These are phyloP conservation scores for Amauroascus niger DNA, from an alignment of 2,329 filamentous ascomycete species.

Conservation along the genomic window DNA sequence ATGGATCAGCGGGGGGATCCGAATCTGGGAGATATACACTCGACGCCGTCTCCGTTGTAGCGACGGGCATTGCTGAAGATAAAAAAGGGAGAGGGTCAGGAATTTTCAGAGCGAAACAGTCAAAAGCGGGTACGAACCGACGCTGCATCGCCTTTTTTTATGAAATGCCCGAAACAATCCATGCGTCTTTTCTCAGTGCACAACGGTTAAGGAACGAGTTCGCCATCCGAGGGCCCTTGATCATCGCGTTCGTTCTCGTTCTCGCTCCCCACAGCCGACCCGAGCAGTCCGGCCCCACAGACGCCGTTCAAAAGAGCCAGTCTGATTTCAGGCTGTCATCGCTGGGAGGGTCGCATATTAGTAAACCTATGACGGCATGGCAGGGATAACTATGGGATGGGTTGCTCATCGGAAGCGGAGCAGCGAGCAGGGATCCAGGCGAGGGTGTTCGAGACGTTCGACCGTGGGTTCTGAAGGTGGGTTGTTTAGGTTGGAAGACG, in stretches of 20 bases:
- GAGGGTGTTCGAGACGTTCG: too few relatives aligned
- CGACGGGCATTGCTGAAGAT: background rate
- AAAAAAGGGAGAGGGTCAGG: background rate
- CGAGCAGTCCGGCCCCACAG: background rate
- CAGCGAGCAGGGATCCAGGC: too few relatives aligned
- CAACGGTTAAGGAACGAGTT: too few relatives aligned
- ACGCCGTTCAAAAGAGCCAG: background rate
- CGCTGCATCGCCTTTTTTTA: background rate
- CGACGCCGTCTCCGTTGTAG: too few relatives aligned
- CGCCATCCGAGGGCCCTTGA: background rate
- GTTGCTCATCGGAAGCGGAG: background rate
- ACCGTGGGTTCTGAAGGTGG: too few relatives aligned
- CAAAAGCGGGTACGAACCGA: background rate
- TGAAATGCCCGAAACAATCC: too few relatives aligned
- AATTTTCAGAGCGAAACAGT: background rate
- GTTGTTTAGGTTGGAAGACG: too few relatives aligned
- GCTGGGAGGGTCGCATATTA: background rate
- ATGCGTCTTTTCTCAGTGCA: too few relatives aligned
- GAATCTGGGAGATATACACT: background rate
- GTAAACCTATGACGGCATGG: background rate
- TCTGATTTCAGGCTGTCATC: background rate
- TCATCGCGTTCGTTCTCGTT: constrained; percentile 1
- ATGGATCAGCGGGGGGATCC: background rate
- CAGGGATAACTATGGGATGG: background rate
- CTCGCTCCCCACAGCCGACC: background rate